Percentiles rank a stretch among this genome's conserved stretches.
Conservation (phyloP, 106 monocot genomes). For the Amphibolis antarctica region DNA sequence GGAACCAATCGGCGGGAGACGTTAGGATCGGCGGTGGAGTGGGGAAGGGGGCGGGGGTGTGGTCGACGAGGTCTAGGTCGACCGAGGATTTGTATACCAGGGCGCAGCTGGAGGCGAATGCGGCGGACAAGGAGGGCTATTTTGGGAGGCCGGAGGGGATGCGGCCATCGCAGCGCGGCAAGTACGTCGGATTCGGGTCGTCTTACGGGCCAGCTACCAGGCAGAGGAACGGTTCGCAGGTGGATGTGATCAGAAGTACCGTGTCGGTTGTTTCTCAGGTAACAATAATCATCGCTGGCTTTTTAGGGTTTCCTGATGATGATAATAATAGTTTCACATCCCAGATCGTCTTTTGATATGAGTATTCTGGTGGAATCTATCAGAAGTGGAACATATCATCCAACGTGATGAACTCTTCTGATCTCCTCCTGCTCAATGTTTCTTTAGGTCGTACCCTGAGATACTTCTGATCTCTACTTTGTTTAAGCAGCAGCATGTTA, state of each 20-base stretch:
- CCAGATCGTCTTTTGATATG: no score
- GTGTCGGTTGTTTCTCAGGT: conserved; percentile 32
- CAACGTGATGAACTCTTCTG: no score
- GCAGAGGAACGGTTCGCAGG: conserved; percentile 17
- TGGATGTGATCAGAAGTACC: conserved; percentile 9
- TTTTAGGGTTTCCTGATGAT: background rate
- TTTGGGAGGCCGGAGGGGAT: conserved; percentile 25
- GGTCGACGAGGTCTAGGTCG: conserved; percentile 19
- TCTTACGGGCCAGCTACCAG: conserved; percentile 13
- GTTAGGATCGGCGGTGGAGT: conserved; percentile 12
- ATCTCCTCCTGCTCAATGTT: no score
- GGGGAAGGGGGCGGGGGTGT: background rate
- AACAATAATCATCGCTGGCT: background rate
- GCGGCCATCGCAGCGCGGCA: conserved; percentile 33
- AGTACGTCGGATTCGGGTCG: conserved; percentile 37
- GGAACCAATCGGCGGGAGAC: conserved; percentile 31
- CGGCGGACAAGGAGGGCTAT: conserved; percentile 24
- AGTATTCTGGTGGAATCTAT: no score
- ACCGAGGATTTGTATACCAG: conserved; percentile 28
- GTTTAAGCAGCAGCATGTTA: no score
- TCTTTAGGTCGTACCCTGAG: no score
- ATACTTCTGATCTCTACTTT: no score
- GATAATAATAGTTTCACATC: no score
- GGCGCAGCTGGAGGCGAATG: conserved; percentile 19
- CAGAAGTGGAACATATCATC: no score